Evolutionary conservation across 805 yeast species (phyloP), one percentile per base, ranked within the genome.

Genomic region (Candida sanyiensis): DNA sequence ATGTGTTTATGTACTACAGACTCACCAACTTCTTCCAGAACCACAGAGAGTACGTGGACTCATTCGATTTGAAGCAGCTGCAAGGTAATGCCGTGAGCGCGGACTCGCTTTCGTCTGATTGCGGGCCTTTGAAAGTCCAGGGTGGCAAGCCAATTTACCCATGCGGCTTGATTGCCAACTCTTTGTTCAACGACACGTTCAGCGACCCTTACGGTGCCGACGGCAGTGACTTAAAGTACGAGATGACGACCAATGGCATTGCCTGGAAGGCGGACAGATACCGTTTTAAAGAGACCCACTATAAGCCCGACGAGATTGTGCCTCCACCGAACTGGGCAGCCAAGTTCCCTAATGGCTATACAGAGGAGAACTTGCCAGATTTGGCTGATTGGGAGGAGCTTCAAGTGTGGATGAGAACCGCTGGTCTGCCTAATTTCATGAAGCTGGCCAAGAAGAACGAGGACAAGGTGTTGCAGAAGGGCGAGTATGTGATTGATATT

Each of bases 361-460:
- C 83, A n/a, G 79, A 73, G 24, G 75, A 75, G 6, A 87, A 86
- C 58, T 51, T 90, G 44, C 95, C 95, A 3, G 81, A 84, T 55
- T 57, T 90, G 34, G 70, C 84, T 2, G 57, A 63, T 26, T 80
- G 93, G 87, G 90, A 86, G 56, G 80, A 80, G 48, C 74, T 90
- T 51, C 96, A 88, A 66, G 90, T 88, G 60, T 90, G 98, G 98
- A 90, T 90, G 97, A 77, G 95, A 53, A 88, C 97, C 1, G 96
- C 97, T 0, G 96, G 95, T 0, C 67, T 90, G 46, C 95, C 97
- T 20, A 76, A 82, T 10, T 90, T 93, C 56, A 78, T 83, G 69
- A 90, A 93, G 57, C 33, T 55, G 18, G 89, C 88, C 29, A 72
- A 82, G 33, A 77, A 83, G 49, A 89, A 86, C 61, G 81, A 77